Evolutionary conservation across 1,139 yeast species (phyloP), one percentile per base, ranked within the genome.

Genomic region (Lodderomyces margitis): DNA sequence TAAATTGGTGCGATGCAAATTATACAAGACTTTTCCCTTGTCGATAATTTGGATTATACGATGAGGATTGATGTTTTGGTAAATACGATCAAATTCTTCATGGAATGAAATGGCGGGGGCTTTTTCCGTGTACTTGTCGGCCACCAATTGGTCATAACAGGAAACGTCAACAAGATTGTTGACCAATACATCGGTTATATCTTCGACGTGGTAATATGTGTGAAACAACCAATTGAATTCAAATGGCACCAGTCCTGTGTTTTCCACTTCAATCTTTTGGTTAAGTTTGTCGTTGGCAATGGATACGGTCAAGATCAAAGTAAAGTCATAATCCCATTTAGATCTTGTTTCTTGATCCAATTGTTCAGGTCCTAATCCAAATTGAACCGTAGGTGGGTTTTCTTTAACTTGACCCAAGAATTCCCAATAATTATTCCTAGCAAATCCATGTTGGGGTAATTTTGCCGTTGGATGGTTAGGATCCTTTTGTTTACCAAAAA

Each of bases 371-470:
- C 92, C 83, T 46, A 92, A 75, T 0, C 91, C 98, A 62, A 89
- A 89, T 61, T 91, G 96, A 36, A 85, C 85, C 5, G 95, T 79
- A 48, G 83, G 76, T 8, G 78, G 78, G 27, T 50, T 50, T 40
- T 58, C 68, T 23, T 71, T 74, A 10, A 83, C 75, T 63, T 87
- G 94, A 25, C 98, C 98, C 46, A 92, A 70, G 54, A 89, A 86
- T 62, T 91, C 97, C 98, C 98, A 92, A 5, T 72, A 67, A 4
- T 92, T 81, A 61, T 78, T 85, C 61, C 98, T 76, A 12, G 96
- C 98, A 66, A 92, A 87, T 2, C 98, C 98, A 59, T 92, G 98
- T 66, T 92, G 98, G 11, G 97, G 97, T 52, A 92, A 76, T 28
- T 58, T 53, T 48, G 46, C 57, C 2, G 78, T 69, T 21, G 75